These are phyloP conservation scores for Aspergillus fumigatus DNA, from an alignment of 2,329 filamentous ascomycete genomes.

Conservation along the genomic window DNA sequence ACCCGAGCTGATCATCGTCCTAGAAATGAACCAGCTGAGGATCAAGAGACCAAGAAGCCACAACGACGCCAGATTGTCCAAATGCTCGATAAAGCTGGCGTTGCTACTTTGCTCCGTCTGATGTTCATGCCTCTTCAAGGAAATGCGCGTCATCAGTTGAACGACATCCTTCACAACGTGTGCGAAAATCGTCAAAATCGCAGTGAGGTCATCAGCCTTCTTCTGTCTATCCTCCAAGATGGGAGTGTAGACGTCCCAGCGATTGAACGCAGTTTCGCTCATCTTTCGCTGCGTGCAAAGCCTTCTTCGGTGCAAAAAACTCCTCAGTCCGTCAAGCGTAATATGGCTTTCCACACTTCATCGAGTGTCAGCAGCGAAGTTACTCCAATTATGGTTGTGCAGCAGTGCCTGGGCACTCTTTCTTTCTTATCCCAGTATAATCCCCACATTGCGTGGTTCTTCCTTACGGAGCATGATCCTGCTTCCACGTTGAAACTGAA, in stretches of 20 bases:
- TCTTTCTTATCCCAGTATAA: constrained; percentile 81
- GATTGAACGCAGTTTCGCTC: constrained; percentile 91
- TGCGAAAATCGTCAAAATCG: constrained; percentile 97
- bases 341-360: constrained; percentile 56
- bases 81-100: constrained; percentile 92
- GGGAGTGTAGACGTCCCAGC: constrained; percentile 89
- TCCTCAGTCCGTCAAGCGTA: constrained; percentile 73
- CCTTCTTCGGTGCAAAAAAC: constrained; percentile 74
- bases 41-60: constrained; percentile 55
- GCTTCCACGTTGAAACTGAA: constrained; percentile 71
- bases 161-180: constrained; percentile 82
- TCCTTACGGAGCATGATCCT: constrained; percentile 89
- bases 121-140: constrained; percentile 97
- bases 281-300: constrained; percentile 86
- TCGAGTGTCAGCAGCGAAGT: constrained; percentile 70
- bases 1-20: constrained; percentile 34
- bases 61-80: constrained; percentile 82
- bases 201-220: constrained; percentile 84
- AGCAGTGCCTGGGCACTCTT: constrained; percentile 85
- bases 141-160: constrained; percentile 76
- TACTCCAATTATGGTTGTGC: constrained; percentile 89
- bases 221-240: constrained; percentile 91
- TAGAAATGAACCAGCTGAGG: constrained; percentile 35
- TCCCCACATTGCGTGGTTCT: constrained; percentile 81
- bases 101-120: constrained; percentile 92